Conservation (phyloP, 176 grass and related monocot species). For the bread wheat (Triticum aestivum) region IWGSC_CS_RefSeq_v2.1 NC_057795.1:455339589-455340088, state of each 20-base stretch:
- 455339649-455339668: conserved; percentile 61
- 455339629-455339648: conserved; percentile 48
- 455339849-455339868: conserved; percentile 60
- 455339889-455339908: conserved; percentile 47
- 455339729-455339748: conserved; percentile 59
- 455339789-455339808: conserved; percentile 72
- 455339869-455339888: conserved; percentile 45
- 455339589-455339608: conserved; percentile 48
- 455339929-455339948: conserved; percentile 52
- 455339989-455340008: conserved; percentile 49
- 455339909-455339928: conserved; percentile 68
- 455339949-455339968: conserved; percentile 59
- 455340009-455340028: conserved; percentile 61
- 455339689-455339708: conserved; percentile 55
- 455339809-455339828: conserved; percentile 56
- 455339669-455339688: conserved; percentile 60
- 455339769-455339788: conserved; percentile 74
- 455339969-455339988: conserved; percentile 61
- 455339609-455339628: conserved; percentile 59
- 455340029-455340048: conserved; percentile 63
- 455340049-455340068: conserved; percentile 58
- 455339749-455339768: conserved; percentile 52
- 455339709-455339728: conserved; percentile 50
- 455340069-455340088: conserved; percentile 80
- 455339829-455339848: conserved; percentile 57